Base-by-base conservation (phyloP, 768 basidiomycete species). In the Psilocybe sp. region DNA sequence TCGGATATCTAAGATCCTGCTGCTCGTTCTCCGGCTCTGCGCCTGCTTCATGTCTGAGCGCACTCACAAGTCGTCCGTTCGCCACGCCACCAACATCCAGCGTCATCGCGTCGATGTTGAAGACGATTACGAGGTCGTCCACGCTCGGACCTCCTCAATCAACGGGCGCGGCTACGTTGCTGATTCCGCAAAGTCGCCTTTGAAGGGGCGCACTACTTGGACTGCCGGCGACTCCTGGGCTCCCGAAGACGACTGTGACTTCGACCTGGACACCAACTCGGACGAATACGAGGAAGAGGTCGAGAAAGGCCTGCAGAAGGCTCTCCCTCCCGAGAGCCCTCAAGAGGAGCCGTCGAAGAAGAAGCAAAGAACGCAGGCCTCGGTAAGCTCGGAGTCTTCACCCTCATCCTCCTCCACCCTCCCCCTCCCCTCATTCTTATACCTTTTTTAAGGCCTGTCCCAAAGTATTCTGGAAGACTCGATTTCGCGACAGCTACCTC, bases 381-480 rank as follows among this genome's bases (percentile, higher is more conserved):
- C 54, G 11, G 54, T 55, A 15, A 41, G 49, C 41, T 7, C 19
- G 32, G 7, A 28, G n/a, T n/a, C n/a, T 20, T 7, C 15, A 18
- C 33, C 13, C 14, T n/a, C 31, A 13, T 20, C 23, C 36, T 18
- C 7, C 5, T 43, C 18, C n/a, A n/a, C n/a, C n/a, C n/a, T n/a
- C n/a, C n/a, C n/a, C n/a, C n/a, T n/a, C n/a, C n/a, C n/a, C 1
- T 10, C 6, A 28, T 16, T 44, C n/a, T 42, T n/a, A n/a, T 15
- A 18, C 8, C 4, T 19, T 5, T n/a, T 11, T 20, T 28, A 28
- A 53, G 52, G 20, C 32, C 12, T n/a, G 47, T 4, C 52, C 52
- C 5, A 14, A 53, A 31, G 40, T 53, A 5, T n/a, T 48, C 11
- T 53, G 51, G 51, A 53, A 34, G 23, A 34, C 48, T 16, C 32